A percentile compares a stretch with the other conserved stretches of the same genome.
phyloP scores from a whole-genome alignment of 306 rosid species.

The Astragalus membranaceus region DNA sequence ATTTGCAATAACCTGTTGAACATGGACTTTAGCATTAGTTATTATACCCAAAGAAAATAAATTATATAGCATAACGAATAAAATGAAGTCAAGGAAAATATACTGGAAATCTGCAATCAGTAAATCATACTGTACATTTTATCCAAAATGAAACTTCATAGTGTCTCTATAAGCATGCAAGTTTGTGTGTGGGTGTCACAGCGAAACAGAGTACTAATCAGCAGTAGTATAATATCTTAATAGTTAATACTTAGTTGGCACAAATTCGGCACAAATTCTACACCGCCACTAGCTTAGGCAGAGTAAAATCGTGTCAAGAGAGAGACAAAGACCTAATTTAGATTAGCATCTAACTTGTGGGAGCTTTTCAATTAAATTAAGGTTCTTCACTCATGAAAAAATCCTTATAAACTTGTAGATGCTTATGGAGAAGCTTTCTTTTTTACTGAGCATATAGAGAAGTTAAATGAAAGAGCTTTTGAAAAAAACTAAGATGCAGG shows the following conservation, averaged over 20 bases:
- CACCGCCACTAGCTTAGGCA: background rate
- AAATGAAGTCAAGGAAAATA: background rate
- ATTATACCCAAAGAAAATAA: background rate
- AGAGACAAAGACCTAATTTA: too few relatives aligned
- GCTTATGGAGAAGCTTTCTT: too few relatives aligned
- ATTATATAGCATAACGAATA: background rate
- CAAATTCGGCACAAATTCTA: too few relatives aligned
- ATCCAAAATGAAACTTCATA: background rate
- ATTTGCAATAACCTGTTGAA: constrained; percentile 78
- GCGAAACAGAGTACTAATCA: background rate
- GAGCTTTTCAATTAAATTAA: too few relatives aligned
- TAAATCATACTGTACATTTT: background rate
- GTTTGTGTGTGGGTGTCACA: background rate
- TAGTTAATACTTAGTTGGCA: background rate
- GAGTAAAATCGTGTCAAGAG: background rate
- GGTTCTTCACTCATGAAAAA: too few relatives aligned
- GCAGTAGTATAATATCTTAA: background rate
- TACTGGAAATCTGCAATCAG: background rate
- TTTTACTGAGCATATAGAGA: too few relatives aligned
- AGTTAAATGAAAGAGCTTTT: too few relatives aligned
- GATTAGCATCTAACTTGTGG: too few relatives aligned
- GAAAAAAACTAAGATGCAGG: too few relatives aligned
- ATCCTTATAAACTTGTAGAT: too few relatives aligned
- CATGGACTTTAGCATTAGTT: constrained; percentile 14
- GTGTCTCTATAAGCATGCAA: background rate